A percentile compares a stretch with the other conserved stretches of the same genome.
Evolutionary conservation across 2,329 filamentous ascomycete species (phyloP).

Genomic region (Cordyceps cateniannulata): DNA sequence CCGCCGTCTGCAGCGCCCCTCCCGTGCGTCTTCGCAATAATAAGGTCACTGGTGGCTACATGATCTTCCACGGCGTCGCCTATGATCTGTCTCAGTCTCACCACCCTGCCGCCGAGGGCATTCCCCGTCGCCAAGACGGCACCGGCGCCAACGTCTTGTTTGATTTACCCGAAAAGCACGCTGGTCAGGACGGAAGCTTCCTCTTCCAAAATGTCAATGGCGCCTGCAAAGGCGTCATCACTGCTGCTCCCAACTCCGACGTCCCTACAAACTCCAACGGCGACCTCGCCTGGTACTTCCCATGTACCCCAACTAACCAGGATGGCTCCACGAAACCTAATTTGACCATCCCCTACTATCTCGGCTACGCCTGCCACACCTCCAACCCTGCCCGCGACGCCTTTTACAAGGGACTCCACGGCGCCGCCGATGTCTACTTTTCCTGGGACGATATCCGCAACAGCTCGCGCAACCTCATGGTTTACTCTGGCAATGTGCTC

Average conservation of each 20-base stretch:
- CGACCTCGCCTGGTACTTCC: slow-evolving; percentile 93
- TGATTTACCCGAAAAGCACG: slow-evolving; percentile 73
- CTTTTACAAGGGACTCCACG: slow-evolving; percentile 65
- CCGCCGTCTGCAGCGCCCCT: slow-evolving; percentile 72
- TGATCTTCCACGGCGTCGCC: slow-evolving; percentile 93
- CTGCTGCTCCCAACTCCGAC: slow-evolving; percentile 59
- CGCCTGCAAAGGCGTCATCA: slow-evolving; percentile 88
- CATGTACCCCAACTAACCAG: slow-evolving; percentile 85
- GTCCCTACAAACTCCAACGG: slow-evolving; percentile 69
- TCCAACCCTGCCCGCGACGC: slow-evolving; percentile 57
- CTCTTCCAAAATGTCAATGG: slow-evolving; percentile 98
- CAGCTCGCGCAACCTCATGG: slow-evolving; percentile 78
- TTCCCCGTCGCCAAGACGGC: slow-evolving; percentile 48
- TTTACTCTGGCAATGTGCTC: slow-evolving; percentile 90
- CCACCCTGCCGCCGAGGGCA: slow-evolving; percentile 75
- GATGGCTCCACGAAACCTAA: slow-evolving; percentile 82
- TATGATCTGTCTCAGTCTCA: slow-evolving; percentile 73
- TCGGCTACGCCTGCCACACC: slow-evolving; percentile 87
- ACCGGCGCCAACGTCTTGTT: slow-evolving; percentile 72
- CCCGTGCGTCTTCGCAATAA: slow-evolving; percentile 73
- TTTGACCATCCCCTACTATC: slow-evolving; percentile 64
- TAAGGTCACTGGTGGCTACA: slow-evolving; percentile 71
- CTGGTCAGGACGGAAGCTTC: slow-evolving; percentile 91
- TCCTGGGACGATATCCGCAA: slow-evolving; percentile 95
- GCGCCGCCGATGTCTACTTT: slow-evolving; percentile 84